Evolutionary conservation across 2,329 filamentous ascomycete species (phyloP).

Genomic region (Phaeosphaeriaceae sp.): DNA sequence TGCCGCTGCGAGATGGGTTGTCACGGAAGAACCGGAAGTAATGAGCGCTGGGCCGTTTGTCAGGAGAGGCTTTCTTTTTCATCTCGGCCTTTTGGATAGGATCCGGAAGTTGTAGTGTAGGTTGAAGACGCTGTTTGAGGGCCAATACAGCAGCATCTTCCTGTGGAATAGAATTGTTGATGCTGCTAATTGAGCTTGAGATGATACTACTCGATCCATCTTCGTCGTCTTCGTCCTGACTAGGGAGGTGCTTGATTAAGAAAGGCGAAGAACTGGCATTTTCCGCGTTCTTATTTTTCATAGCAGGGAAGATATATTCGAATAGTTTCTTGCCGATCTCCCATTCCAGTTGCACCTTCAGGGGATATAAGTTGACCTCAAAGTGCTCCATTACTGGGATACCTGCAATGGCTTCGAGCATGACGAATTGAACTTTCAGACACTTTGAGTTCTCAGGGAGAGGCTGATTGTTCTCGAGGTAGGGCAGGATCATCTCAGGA

Average conservation of each 20-base stretch:
- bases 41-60: constrained; percentile 37
- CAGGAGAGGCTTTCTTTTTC: constrained; percentile 26
- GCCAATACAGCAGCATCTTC: constrained; percentile 68
- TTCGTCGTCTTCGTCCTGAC: constrained; percentile 57
- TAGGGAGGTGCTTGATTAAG: constrained; percentile 58
- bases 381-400: constrained; percentile 98
- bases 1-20: constrained; percentile 34
- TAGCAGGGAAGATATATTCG: constrained; percentile 94
- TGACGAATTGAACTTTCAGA: constrained; percentile 95
- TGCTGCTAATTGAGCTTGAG: constrained; percentile 22
- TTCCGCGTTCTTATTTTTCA: constrained; percentile 60
- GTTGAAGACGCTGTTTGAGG: constrained; percentile 80
- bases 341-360: constrained; percentile 91
- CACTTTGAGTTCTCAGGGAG: constrained; percentile 74
- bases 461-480: constrained; percentile 68
- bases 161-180: constrained; percentile 26
- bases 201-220: constrained; percentile 46
- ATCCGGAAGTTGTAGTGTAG: constrained; percentile 70
- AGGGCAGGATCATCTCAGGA: constrained; percentile 93
- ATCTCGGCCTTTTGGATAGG: constrained; percentile 44
- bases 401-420: constrained; percentile 96
- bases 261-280: constrained; percentile 68
- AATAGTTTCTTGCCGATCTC: constrained; percentile 93
- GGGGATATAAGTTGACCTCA: constrained; percentile 88
- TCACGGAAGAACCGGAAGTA: constrained; percentile 48